These are phyloP conservation scores for Emergomyces africanus DNA, from an alignment of 2,329 filamentous ascomycete species.

Conservation along the genomic window DNA sequence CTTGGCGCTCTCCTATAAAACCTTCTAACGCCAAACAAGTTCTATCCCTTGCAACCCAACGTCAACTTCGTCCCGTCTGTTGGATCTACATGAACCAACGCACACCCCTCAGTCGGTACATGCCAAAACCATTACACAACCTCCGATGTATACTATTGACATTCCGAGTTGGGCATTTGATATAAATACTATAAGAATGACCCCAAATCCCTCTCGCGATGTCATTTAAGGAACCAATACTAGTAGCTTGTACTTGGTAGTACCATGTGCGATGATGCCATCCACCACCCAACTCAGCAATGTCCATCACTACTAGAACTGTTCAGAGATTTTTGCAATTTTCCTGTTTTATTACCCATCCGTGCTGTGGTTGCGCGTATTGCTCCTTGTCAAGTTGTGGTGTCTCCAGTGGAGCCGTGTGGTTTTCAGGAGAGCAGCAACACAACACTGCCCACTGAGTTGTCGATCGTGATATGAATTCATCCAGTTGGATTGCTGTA, in stretches of 20 bases:
- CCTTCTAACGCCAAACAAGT: not conserved
- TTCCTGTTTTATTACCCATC: not conserved
- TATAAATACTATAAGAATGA: not conserved
- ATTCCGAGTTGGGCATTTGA: not conserved
- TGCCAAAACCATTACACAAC: too few species aligned
- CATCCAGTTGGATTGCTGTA: not conserved
- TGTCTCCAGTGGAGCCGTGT: not conserved
- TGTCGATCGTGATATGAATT: not conserved
- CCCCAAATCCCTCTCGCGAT: not conserved
- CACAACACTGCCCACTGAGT: not conserved
- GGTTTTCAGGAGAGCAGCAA: not conserved
- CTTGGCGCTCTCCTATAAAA: not conserved
- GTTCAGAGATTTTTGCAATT: not conserved
- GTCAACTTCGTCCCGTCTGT: not conserved
- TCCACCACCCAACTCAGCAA: not conserved
- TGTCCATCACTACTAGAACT: not conserved
- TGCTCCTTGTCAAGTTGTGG: not conserved
- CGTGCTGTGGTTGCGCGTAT: not conserved
- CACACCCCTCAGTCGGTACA: not conserved
- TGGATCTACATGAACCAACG: not conserved
- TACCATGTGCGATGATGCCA: not conserved
- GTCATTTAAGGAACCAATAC: too few species aligned
- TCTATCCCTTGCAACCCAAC: not conserved
- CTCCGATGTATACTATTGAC: not conserved
- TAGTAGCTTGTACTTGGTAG: too few species aligned